Percentiles rank a stretch among this genome's conserved stretches.
Evolutionary conservation across 495 filamentous ascomycete species (phyloP).

Genomic region (Neurospora sublineolata): DNA sequence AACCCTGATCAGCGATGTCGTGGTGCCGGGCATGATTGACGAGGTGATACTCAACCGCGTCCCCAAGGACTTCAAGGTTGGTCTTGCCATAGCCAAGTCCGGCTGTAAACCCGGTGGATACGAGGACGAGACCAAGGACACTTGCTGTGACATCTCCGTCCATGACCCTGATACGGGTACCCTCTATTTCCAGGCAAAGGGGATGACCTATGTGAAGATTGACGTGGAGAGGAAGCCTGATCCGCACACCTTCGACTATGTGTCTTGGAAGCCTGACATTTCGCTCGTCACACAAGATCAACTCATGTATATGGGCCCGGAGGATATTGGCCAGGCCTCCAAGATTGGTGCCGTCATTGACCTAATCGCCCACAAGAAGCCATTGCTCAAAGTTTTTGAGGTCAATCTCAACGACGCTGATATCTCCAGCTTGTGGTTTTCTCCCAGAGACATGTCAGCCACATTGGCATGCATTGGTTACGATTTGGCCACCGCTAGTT

Average conservation of each 20-base stretch:
- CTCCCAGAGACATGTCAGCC: neutral
- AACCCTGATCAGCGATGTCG: neutral
- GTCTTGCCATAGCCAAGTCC: neutral
- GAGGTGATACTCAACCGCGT: constrained; percentile 1
- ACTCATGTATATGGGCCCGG: neutral
- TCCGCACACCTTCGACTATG: constrained; percentile 8
- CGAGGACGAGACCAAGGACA: neutral
- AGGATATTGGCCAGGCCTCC: neutral
- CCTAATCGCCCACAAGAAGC: constrained; percentile 21
- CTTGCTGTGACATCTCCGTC: neutral
- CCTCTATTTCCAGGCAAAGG: constrained; percentile 13
- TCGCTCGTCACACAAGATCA: constrained; percentile 13
- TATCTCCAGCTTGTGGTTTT: neutral
- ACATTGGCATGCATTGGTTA: neutral
- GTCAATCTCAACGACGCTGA: constrained; percentile 9
- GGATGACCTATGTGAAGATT: constrained; percentile 7
- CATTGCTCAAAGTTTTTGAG: constrained; percentile 19
- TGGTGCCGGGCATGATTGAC: constrained; percentile 1
- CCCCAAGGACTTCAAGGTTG: neutral
- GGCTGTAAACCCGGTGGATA: neutral
- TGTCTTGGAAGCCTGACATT: constrained; percentile 24
- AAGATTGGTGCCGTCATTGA: constrained; percentile 11
- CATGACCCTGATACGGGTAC: constrained; percentile 11
- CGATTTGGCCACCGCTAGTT: neutral
- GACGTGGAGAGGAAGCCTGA: neutral